Percentiles rank a stretch among this genome's conserved stretches.
Conservation (phyloP, 805 yeast species). For the Candida stauntonica region DNA sequence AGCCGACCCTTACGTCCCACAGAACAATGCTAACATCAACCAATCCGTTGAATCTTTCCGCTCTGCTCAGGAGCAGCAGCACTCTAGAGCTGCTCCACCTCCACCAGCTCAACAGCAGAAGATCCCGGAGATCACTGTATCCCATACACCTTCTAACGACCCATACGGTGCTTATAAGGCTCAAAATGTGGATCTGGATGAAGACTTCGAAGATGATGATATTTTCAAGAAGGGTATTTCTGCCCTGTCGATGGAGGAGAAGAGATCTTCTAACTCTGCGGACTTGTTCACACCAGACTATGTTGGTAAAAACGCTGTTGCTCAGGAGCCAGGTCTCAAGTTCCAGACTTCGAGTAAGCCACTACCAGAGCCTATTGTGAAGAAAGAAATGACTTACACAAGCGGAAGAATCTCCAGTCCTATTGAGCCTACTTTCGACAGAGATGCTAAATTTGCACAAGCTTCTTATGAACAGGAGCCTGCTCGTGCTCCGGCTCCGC, state of each 20-base stretch:
- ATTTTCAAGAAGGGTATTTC: slow-evolving; percentile 25
- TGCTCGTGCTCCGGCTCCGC: slow-evolving; percentile 1
- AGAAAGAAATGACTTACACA: slow-evolving; percentile 19
- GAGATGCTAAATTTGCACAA: slow-evolving; percentile 8
- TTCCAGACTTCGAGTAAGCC: slow-evolving; percentile 17
- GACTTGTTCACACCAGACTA: slow-evolving; percentile 29
- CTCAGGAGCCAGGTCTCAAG: slow-evolving; percentile 14
- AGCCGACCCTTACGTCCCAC: slow-evolving; percentile 15
- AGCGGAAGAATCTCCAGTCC: slow-evolving; percentile 23
- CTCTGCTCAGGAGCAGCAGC: too few species aligned
- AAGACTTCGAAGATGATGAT: slow-evolving; percentile 27
- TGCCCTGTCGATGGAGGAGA: slow-evolving; percentile 15
- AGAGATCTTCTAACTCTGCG: background rate
- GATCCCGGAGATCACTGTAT: background rate
- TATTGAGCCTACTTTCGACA: slow-evolving; percentile 8
- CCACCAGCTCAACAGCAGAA: background rate
- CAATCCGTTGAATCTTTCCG: slow-evolving; percentile 6
- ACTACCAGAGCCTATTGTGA: slow-evolving; percentile 11
- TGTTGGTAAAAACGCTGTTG: slow-evolving; percentile 8
- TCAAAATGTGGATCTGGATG: slow-evolving; percentile 18
- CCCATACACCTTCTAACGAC: background rate
- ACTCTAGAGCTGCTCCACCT: background rate
- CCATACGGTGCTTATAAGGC: slow-evolving; percentile 4
- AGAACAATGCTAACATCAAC: background rate
- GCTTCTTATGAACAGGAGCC: slow-evolving; percentile 1